Evolutionary conservation across 768 basidiomycete species (phyloP), one percentile per base, ranked within the genome.

Genomic region (Lanmaoa rubissima): DNA sequence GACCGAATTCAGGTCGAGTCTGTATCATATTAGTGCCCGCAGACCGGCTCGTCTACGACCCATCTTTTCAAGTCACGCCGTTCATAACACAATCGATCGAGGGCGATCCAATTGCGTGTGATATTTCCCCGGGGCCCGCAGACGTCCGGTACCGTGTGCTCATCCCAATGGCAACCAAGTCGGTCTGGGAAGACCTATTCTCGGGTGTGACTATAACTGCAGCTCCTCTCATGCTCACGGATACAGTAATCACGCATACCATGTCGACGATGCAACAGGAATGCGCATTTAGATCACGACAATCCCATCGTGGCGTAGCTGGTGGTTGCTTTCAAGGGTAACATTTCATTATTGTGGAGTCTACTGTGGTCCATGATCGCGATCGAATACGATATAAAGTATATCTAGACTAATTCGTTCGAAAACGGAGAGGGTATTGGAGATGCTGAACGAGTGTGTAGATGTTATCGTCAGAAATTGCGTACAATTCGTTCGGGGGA

Each of bases 301-400:
- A 1, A 16, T 24, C 24, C 13, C n/a, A 41, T 53, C 17, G 38
- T 54, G 39, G 39, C 32, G 16, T 12, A 26, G 9, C 26, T 21
- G 5, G 19, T 45, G 28, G n/a, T 19, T n/a, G 38, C 19, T 19
- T 32, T 11, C 50, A 19, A 2, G 50, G n/a, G 3, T 10, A 47
- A 11, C 3, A 32, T 31, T 49, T 50, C 32, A n/a, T 54, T n/a
- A 13, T 19, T 28, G 31, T 31, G n/a, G n/a, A n/a, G n/a, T n/a
- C n/a, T n/a, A 8, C 28, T 12, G 13, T 16, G 38, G 13, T n/a
- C 46, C 35, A 16, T 34, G 40, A 36, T 43, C 28, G 31, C 44
- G 16, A 31, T 57, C 47, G 34, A 51, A 59, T 59, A 44, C 38
- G 21, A 46, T 40, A 32, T 14, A 45, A 26, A 24, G 17, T 54